A percentile compares a stretch with the other conserved stretches of the same genome.
Conservation (phyloP, 78 protist genomes). For the Paulinella micropora region DNA sequence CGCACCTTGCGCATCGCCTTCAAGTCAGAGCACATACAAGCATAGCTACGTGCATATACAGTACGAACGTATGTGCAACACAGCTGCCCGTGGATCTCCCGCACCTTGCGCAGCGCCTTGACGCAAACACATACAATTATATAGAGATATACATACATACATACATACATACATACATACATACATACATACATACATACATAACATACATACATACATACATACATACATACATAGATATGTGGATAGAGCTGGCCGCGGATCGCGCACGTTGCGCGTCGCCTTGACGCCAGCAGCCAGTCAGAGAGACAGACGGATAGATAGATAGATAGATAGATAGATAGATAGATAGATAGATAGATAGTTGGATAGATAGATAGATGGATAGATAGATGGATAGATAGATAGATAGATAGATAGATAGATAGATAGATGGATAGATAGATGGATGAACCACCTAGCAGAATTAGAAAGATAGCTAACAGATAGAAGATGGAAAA, state of each 20-base stretch:
- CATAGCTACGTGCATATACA: too few species aligned
- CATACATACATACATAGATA: neutral
- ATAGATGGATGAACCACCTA: conserved; percentile 32
- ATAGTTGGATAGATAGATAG: neutral
- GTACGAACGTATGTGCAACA: too few species aligned
- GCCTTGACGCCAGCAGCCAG: too few species aligned
- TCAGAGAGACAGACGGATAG: too few species aligned
- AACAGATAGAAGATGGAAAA: conserved; percentile 71
- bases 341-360: too few species aligned
- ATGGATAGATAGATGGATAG: neutral
- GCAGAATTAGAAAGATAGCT: conserved; percentile 67
- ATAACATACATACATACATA: neutral
- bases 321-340: too few species aligned
- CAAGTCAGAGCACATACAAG: too few species aligned
- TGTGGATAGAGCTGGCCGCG: neutral
- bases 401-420: neutral
- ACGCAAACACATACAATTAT: conserved; percentile 38
- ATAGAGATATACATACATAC: neutral
- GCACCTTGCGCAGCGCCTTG: conserved; percentile 55
- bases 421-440: neutral
- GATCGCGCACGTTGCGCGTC: too few species aligned
- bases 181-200: neutral
- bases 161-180: neutral
- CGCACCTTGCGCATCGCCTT: too few species aligned
- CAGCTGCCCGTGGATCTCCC: conserved; percentile 77